Evolutionary conservation across 306 rosid genomes (phyloP).

Genomic region (Arachis stenosperma): DNA sequence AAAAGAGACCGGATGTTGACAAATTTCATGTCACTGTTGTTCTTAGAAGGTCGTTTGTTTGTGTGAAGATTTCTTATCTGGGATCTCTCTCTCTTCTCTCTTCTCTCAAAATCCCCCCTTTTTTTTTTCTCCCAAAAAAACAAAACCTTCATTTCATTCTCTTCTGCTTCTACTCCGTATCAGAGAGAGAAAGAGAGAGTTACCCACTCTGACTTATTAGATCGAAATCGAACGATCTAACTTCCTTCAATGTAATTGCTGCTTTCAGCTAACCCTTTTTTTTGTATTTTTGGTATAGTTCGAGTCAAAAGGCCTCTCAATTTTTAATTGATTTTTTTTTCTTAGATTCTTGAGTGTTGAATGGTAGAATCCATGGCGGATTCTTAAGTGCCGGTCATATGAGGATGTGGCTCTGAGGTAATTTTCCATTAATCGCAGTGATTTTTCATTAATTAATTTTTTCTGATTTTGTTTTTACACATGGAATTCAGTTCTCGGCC

Average conservation of each 20-base stretch:
- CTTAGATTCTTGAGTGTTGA: conserved; percentile 15
- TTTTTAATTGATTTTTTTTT: conserved; percentile 9
- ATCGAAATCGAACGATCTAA: conserved; percentile 96
- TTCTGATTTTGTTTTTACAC: conserved; percentile 34
- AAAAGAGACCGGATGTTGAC: conserved; percentile 99
- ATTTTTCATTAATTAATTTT: conserved; percentile 12
- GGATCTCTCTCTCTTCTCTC: conserved; percentile 85
- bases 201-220: conserved; percentile 62
- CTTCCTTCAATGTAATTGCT: conserved; percentile 48
- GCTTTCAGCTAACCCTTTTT: conserved; percentile 37
- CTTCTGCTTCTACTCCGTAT: conserved; percentile 24
- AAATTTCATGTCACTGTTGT: conserved; percentile 99
- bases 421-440: conserved; percentile 31
- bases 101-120: conserved; percentile 5
- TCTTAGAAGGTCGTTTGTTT: conserved; percentile 98
- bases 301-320: conserved; percentile 36
- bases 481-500: conserved; percentile 37
- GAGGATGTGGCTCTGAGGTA: conserved; percentile 89
- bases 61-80: conserved; percentile 96
- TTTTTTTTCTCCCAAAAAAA: conserved; percentile 45
- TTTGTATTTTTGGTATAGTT: conserved; percentile 19
- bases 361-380: conserved; percentile 53
- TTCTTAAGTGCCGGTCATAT: conserved; percentile 47
- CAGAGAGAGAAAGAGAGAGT: conserved; percentile 39
- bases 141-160: conserved; percentile 21